A percentile compares a stretch with the other conserved stretches of the same genome.
phyloP scores from a whole-genome alignment of 495 filamentous ascomycete genomes.

The Aspergillus steynii region DNA sequence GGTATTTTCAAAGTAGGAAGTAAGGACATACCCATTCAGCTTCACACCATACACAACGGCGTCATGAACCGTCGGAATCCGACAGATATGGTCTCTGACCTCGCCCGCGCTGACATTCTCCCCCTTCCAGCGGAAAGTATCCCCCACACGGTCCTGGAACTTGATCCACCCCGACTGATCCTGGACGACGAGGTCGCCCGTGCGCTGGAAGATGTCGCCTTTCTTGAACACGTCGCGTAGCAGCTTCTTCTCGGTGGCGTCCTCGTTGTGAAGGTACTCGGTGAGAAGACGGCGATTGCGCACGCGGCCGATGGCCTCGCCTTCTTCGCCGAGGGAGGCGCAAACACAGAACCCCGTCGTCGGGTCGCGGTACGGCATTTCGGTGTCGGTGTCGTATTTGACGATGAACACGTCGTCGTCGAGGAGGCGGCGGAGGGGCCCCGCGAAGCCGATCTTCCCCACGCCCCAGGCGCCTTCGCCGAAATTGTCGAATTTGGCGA shows the following conservation, averaged over 20 bases:
- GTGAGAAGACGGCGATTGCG: conserved; percentile 64
- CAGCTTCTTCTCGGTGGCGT: conserved; percentile 75
- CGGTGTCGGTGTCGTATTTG: conserved; percentile 70
- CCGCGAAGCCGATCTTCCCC: conserved; percentile 80
- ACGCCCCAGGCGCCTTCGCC: conserved; percentile 69
- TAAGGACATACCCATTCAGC: conserved; percentile 35
- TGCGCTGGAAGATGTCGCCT: conserved; percentile 83
- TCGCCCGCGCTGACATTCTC: conserved; percentile 89
- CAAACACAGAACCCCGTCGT: conserved; percentile 69
- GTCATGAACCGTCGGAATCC: conserved; percentile 46
- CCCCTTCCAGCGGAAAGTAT: conserved; percentile 93
- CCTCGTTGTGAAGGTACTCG: conserved; percentile 77
- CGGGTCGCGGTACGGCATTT: conserved; percentile 67
- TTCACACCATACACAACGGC: conserved; percentile 54
- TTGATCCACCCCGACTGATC: conserved; percentile 69
- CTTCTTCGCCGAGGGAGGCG: conserved; percentile 61
- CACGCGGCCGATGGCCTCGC: conserved; percentile 78
- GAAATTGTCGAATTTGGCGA: conserved; percentile 71
- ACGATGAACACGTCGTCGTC: conserved; percentile 60
- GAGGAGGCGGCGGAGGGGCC: conserved; percentile 58
- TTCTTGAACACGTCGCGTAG: conserved; percentile 74
- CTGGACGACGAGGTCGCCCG: conserved; percentile 77
- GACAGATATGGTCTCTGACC: conserved; percentile 52
- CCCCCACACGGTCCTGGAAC: conserved; percentile 89
- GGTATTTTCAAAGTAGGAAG: background rate